A percentile compares a stretch with the other conserved stretches of the same genome.
Conservation (phyloP, 2,329 filamentous ascomycete species). For the Chaetomiaceae sp. region DNA sequence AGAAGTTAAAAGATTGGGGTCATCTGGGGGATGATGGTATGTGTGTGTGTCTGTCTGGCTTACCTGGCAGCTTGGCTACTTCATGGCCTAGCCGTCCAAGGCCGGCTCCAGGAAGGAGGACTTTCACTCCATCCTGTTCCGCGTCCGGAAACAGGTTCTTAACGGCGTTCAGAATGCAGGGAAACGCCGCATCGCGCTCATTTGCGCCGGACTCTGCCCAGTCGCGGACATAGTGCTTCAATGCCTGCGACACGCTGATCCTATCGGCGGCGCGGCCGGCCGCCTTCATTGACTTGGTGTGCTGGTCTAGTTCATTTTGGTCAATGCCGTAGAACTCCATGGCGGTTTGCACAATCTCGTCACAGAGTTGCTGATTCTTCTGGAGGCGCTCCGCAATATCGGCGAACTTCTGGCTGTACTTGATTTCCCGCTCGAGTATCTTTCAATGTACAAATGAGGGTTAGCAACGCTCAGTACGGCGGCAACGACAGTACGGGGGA, state of each 20-base stretch:
- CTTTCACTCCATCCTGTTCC: conserved; percentile 28
- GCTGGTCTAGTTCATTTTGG: conserved; percentile 41
- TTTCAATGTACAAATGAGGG: too few relatives aligned
- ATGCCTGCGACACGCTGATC: conserved; percentile 46
- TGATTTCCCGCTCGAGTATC: conserved; percentile 51
- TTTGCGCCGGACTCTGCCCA: conserved; percentile 47
- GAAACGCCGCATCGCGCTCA: conserved; percentile 43
- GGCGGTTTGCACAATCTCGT: conserved; percentile 42
- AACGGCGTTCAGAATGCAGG: conserved; percentile 36
- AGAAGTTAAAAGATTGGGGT: background rate
- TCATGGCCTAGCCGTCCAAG: conserved; percentile 51
- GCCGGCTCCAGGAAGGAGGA: conserved; percentile 51
- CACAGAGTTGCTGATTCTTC: conserved; percentile 43
- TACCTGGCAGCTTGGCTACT: conserved; percentile 36
- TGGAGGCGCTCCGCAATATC: conserved; percentile 40
- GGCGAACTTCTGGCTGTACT: conserved; percentile 53
- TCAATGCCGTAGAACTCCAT: conserved; percentile 45
- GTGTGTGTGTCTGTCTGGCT: conserved; percentile 29
- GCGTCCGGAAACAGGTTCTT: conserved; percentile 31
- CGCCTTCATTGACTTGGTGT: conserved; percentile 37
- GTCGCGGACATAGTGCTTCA: conserved; percentile 56
- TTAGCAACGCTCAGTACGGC: too few relatives aligned
- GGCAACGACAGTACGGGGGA: too few relatives aligned
- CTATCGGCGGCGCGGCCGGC: conserved; percentile 40
- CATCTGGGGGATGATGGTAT: conserved; percentile 3